Evolutionary conservation across 345 rosid genomes (phyloP).

Genomic region (Theobroma cacao): DNA sequence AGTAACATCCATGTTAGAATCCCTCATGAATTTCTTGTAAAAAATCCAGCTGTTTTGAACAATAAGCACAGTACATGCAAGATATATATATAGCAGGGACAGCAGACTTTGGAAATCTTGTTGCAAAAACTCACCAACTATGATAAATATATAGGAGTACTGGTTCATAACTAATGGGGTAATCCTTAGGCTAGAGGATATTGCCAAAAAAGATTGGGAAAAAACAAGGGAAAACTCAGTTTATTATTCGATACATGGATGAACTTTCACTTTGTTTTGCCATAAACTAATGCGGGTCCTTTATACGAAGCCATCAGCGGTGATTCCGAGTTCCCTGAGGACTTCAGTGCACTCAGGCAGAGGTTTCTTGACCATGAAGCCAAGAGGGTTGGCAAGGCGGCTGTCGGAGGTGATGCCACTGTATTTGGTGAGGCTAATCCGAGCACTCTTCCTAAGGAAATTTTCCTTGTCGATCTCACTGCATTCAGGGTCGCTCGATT

Average conservation of each 20-base stretch:
- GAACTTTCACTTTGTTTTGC: neutral
- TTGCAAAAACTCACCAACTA: no score
- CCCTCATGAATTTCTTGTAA: no score
- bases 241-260: neutral
- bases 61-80: no score
- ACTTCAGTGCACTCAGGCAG: slow-evolving; percentile 42
- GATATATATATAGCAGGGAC: no score
- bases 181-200: neutral
- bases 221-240: neutral
- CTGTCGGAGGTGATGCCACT: slow-evolving; percentile 41
- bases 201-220: neutral
- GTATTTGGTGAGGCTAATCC: slow-evolving; percentile 47
- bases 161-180: neutral
- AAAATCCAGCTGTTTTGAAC: no score
- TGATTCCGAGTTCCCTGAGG: slow-evolving; percentile 58
- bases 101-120: no score
- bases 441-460: slow-evolving; percentile 36
- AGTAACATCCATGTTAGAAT: no score
- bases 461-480: slow-evolving; percentile 33
- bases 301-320: slow-evolving; percentile 25
- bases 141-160: neutral
- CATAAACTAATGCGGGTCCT: neutral
- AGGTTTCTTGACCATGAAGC: slow-evolving; percentile 50
- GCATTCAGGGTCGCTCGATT: slow-evolving; percentile 52
- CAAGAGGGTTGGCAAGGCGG: slow-evolving; percentile 57